Evolutionary conservation across 257 asterid genomes (phyloP).

Genomic region (Rehmannia glutinosa): DNA sequence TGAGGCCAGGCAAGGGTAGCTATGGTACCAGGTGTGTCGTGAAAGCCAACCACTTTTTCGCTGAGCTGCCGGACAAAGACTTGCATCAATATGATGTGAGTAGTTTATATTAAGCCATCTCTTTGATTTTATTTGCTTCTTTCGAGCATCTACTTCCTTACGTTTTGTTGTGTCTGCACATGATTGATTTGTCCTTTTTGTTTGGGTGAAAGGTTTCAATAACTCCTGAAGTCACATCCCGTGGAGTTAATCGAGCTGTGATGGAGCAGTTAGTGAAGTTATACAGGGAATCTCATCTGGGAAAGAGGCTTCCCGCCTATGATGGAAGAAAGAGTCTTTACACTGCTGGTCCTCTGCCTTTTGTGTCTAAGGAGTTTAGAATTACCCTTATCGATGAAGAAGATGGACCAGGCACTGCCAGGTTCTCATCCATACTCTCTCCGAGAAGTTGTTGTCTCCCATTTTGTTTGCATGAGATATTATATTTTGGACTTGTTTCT

Average conservation of each 20-base stretch:
- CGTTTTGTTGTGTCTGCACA: neutral
- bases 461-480: neutral
- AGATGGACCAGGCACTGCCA: slow-evolving; percentile 57
- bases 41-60: slow-evolving; percentile 92
- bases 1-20: slow-evolving; percentile 87
- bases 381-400: slow-evolving; percentile 75
- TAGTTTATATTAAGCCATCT: neutral
- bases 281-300: slow-evolving; percentile 75
- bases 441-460: neutral
- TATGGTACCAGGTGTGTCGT: slow-evolving; percentile 66
- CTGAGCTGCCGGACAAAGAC: slow-evolving; percentile 89
- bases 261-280: slow-evolving; percentile 68
- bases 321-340: slow-evolving; percentile 94
- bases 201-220: slow-evolving; percentile 57
- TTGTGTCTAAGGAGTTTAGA: slow-evolving; percentile 59
- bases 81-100: slow-evolving; percentile 93
- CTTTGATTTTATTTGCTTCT: neutral
- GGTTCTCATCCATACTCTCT: slow-evolving; percentile 32
- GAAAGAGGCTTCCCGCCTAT: slow-evolving; percentile 91
- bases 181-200: neutral
- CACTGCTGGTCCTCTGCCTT: slow-evolving; percentile 95
- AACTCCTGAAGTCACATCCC: slow-evolving; percentile 75
- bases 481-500: neutral
- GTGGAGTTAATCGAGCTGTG: slow-evolving; percentile 90
- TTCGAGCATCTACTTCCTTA: neutral